These are phyloP conservation scores for Paramecium bursaria DNA, from an alignment of 73 alveolate genomes.

Conservation along the genomic window DNA sequence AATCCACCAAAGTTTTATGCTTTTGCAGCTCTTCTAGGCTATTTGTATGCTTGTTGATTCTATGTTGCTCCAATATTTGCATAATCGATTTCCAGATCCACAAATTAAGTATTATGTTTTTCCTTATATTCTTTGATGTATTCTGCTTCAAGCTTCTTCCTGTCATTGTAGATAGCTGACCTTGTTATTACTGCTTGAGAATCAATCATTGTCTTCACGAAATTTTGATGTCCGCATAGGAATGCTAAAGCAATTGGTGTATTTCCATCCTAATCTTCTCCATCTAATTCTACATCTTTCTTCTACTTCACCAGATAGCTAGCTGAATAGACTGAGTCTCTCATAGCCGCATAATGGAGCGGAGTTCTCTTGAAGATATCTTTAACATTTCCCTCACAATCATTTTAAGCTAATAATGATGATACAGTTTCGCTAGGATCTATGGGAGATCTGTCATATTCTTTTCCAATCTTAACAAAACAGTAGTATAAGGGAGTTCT, in stretches of 20 bases:
- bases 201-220: constrained; percentile 77
- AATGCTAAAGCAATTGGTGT: constrained; percentile 83
- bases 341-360: constrained; percentile 84
- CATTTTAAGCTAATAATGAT: constrained; percentile 68
- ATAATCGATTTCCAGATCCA: too few species aligned
- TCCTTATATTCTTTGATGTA: constrained; percentile 32
- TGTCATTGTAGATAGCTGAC: constrained; percentile 58
- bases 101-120: too few species aligned
- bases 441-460: constrained; percentile 56
- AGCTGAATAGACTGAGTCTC: constrained; percentile 79
- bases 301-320: constrained; percentile 74
- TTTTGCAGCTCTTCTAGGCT: too few species aligned
- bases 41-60: too few species aligned
- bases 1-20: too few species aligned
- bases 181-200: constrained; percentile 81
- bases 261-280: constrained; percentile 80
- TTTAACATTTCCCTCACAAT: constrained; percentile 71
- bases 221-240: constrained; percentile 77
- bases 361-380: constrained; percentile 84
- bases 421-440: constrained; percentile 90
- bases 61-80: too few species aligned
- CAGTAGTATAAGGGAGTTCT: constrained; percentile 90
- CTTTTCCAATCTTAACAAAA: constrained; percentile 78
- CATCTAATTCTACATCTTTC: constrained; percentile 78
- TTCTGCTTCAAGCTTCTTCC: constrained; percentile 25